A percentile compares a stretch with the other conserved stretches of the same genome.
These are phyloP conservation scores for Nakazawaea wyomingensis DNA, from an alignment of 805 yeast genomes.

Conservation along the genomic window DNA sequence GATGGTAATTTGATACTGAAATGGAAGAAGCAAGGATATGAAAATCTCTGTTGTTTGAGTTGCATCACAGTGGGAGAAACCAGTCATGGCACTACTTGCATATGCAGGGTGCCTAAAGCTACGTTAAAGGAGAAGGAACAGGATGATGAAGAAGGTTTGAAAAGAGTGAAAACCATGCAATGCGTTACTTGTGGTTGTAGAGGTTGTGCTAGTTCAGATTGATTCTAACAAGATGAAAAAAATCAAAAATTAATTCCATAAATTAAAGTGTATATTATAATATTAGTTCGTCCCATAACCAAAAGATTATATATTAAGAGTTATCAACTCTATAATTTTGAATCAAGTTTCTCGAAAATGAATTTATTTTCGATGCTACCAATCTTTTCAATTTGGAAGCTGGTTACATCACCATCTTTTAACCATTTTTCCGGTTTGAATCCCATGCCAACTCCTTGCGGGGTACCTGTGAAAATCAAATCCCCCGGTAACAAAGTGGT, in stretches of 20 bases:
- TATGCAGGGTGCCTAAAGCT: slow-evolving; percentile 78
- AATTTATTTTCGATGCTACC: slow-evolving; percentile 35
- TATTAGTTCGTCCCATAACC: too few relatives aligned
- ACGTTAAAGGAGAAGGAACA: slow-evolving; percentile 32
- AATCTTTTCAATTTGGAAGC: slow-evolving; percentile 34
- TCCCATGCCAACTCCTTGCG: slow-evolving; percentile 45
- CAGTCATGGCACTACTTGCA: slow-evolving; percentile 65
- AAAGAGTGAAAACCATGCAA: slow-evolving; percentile 33
- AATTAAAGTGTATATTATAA: background rate
- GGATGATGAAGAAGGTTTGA: slow-evolving; percentile 22
- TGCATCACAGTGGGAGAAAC: slow-evolving; percentile 66
- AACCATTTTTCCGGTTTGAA: slow-evolving; percentile 36
- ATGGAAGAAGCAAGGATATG: slow-evolving; percentile 63
- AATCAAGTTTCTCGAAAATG: slow-evolving; percentile 6
- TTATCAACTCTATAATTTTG: slow-evolving; percentile 5
- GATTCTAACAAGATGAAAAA: slow-evolving; percentile 12
- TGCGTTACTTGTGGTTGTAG: slow-evolving; percentile 82
- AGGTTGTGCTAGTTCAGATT: slow-evolving; percentile 80
- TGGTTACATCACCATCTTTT: slow-evolving; percentile 38
- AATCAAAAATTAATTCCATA: too few relatives aligned
- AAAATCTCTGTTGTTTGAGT: slow-evolving; percentile 73
- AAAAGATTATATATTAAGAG: too few relatives aligned
- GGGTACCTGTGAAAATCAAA: slow-evolving; percentile 52
- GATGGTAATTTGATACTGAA: slow-evolving; percentile 74
- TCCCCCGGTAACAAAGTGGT: slow-evolving; percentile 50